Evolutionary conservation across 75 land plant genomes (phyloP), one percentile per base, ranked within the genome.

Genomic region (Cryptomeria japonica): DNA sequence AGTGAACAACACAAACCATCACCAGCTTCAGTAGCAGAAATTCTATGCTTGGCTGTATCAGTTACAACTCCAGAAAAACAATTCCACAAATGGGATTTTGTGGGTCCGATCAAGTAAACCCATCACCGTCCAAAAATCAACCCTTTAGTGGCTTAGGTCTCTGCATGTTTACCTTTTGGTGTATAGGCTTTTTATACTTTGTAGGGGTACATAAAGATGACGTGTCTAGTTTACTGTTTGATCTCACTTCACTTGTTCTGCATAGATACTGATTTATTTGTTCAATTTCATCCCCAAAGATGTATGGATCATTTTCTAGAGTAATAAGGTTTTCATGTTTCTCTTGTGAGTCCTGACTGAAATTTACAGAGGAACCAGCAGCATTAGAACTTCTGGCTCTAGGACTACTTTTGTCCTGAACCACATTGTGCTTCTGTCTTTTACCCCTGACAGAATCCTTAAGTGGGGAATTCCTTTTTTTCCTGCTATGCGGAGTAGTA

Each of bases 291-390:
- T 10, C 49, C n/a, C 46, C 84, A 44, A 82, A 82, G 15, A 5
- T 37, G 51, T 46, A 82, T 82, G 84, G 84, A 82, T 82, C 84
- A 82, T 82, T 3, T 42, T 82, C 84, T 42, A 82, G 15, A 15
- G 51, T 44, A 82, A 46, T 25, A 44, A 82, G 12, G 32, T 44
- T 44, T 44, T 42, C 49, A 22, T 82, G 49, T 25, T 44, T 46
- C 49, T 44, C 32, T 82, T 42, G 49, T 28, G 49, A 75, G 34
- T 14, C 77, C 34, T 75, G 37, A 75, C 37, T 75, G 16, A 34
- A 3, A 75, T 75, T 47, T 39, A 8, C 12, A 28, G 46, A 42
- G 10, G 49, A 82, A 38, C 84, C 31, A 42, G 47, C 14, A 82
- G 51, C 49, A 44, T 6, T 82, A n/a, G 39, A 39, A 46, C 84